phyloP scores from a whole-genome alignment of 495 filamentous ascomycete species.

The Staphylotrichum tortipilum region DNA sequence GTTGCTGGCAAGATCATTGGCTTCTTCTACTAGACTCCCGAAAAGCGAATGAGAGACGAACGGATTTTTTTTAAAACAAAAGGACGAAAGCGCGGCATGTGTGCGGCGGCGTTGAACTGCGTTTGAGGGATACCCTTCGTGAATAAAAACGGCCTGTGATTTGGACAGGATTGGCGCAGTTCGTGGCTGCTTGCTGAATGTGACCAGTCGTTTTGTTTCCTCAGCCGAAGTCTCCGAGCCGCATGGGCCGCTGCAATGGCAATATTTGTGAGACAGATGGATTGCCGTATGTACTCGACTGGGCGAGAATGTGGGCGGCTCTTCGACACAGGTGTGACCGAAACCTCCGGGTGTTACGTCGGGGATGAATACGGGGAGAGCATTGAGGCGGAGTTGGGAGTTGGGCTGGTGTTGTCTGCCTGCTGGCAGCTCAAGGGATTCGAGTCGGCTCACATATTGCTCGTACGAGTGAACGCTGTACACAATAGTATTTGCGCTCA shows the following conservation, averaged over 20 bases:
- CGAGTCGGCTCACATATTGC: no score
- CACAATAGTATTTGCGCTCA: no score
- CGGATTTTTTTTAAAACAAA: conserved; percentile 3
- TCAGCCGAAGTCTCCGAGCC: background rate
- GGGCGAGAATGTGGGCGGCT: no score
- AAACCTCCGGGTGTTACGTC: no score
- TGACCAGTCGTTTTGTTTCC: background rate
- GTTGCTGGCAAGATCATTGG: conserved; percentile 92
- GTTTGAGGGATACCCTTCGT: conserved; percentile 13
- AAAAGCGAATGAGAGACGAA: conserved; percentile 13
- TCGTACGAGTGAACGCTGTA: no score
- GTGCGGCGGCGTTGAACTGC: conserved; percentile 11
- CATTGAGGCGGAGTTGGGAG: no score
- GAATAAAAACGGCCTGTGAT: conserved; percentile 7
- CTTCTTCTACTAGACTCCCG: conserved; percentile 74
- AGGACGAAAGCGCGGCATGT: conserved; percentile 1
- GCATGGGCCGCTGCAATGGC: background rate
- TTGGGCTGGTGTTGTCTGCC: no score
- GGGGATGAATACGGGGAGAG: no score
- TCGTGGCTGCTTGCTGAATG: background rate
- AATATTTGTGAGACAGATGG: background rate
- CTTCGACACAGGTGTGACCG: no score
- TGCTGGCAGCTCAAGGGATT: no score
- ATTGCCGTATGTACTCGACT: no score
- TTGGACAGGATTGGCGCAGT: background rate